Percentiles rank a stretch among this genome's conserved stretches.
phyloP scores from a whole-genome alignment of 1,139 yeast genomes.

The Diutina catenulata region DNA sequence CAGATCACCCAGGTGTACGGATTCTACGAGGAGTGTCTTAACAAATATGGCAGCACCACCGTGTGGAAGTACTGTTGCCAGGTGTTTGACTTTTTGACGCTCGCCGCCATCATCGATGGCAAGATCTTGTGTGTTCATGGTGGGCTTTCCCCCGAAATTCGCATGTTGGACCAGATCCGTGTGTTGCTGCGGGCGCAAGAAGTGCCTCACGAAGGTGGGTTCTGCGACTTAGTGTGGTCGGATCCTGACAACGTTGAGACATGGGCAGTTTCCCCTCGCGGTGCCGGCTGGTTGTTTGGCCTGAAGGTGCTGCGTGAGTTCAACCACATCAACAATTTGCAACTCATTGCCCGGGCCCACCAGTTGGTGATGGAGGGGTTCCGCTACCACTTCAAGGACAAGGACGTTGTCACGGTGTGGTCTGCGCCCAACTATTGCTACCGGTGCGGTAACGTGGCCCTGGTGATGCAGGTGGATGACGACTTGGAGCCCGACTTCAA shows the following conservation, averaged over 20 bases:
- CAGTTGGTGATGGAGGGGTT: constrained; percentile 96
- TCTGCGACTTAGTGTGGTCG: constrained; percentile 7
- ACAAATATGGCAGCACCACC: constrained; percentile 89
- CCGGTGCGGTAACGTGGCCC: constrained; percentile 95
- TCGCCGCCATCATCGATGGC: constrained; percentile 93
- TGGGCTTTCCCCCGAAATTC: constrained; percentile 26
- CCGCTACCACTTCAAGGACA: constrained; percentile 24
- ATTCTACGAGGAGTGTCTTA: constrained; percentile 80
- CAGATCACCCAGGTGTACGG: constrained; percentile 96
- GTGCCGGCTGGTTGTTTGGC: constrained; percentile 80
- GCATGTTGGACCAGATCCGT: constrained; percentile 7
- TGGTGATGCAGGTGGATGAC: constrained; percentile 93
- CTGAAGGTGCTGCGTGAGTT: constrained; percentile 44
- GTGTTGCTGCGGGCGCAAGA: constrained; percentile 7
- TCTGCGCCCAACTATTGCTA: constrained; percentile 42
- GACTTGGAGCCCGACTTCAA: constrained; percentile 80
- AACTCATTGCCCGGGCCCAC: constrained; percentile 91
- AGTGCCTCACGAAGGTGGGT: constrained; percentile 7
- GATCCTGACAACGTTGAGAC: constrained; percentile 50
- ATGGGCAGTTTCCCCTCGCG: constrained; percentile 97
- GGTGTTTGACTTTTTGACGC: constrained; percentile 83
- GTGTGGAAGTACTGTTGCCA: constrained; percentile 98
- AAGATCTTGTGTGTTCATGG: constrained; percentile 92
- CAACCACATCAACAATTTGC: constrained; percentile 80
- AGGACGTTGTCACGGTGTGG: constrained; percentile 13